Conservation (phyloP, 2,329 filamentous ascomycete species). For the Fusarium nanum region DNA sequence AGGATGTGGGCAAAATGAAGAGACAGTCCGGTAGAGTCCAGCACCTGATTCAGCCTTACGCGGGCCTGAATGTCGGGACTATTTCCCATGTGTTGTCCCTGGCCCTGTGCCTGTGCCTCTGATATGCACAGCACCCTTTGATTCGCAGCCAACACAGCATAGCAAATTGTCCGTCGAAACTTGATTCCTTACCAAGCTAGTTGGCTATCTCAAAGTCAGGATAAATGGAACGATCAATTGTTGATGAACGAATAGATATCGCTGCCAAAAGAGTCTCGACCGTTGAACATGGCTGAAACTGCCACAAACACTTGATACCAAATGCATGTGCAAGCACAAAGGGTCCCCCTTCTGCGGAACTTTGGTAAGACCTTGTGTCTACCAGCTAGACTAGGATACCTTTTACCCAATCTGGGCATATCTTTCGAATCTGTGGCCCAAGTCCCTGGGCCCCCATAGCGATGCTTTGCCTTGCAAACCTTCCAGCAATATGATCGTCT, state of each 20-base stretch:
- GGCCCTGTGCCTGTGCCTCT: conserved; percentile 14
- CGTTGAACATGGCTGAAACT: conserved; percentile 26
- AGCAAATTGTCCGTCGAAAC: conserved; percentile 9
- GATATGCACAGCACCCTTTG: conserved; percentile 18
- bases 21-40: no score
- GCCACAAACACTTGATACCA: conserved; percentile 1
- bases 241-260: conserved; percentile 12
- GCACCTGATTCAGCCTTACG: conserved; percentile 30
- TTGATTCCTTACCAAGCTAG: conserved; percentile 9
- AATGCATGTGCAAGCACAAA: conserved; percentile 26
- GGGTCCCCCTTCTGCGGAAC: conserved; percentile 26
- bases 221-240: background rate
- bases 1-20: background rate
- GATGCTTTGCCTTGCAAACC: conserved; percentile 33
- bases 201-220: background rate
- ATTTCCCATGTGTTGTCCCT: conserved; percentile 22
- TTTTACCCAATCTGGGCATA: conserved; percentile 38
- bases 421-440: conserved; percentile 34
- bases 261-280: conserved; percentile 9
- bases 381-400: no score
- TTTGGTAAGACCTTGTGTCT: conserved; percentile 24
- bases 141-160: conserved; percentile 10
- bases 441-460: conserved; percentile 25
- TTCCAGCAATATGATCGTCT: background rate
- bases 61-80: conserved; percentile 36